A percentile compares a stretch with the other conserved stretches of the same genome.
These are phyloP conservation scores for Lichtheimia ramosa DNA, from an alignment of 371 early-diverging fungal genomes.

Conservation along the genomic window DNA sequence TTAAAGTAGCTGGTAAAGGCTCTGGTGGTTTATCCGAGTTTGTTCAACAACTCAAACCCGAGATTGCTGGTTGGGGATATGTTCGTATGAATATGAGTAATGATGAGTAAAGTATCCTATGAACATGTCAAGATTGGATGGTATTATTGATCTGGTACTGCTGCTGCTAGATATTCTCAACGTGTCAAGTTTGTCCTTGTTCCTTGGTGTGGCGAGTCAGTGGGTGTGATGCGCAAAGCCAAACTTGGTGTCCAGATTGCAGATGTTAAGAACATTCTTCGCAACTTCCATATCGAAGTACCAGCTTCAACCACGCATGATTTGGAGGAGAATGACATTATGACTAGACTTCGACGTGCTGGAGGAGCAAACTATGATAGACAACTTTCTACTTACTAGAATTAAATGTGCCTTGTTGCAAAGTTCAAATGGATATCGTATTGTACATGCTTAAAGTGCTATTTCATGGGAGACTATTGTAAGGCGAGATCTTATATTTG, in stretches of 20 bases:
- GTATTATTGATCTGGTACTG: not conserved
- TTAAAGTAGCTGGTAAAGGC: conserved; percentile 54
- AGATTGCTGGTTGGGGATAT: conserved; percentile 82
- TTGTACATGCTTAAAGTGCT: too few relatives aligned
- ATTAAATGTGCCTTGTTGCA: too few relatives aligned
- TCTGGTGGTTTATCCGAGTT: conserved; percentile 75
- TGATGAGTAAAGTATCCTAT: conserved; percentile 69
- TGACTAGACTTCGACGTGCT: conserved; percentile 61
- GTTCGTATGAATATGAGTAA: conserved; percentile 78
- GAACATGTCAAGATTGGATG: too few relatives aligned
- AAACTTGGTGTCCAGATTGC: conserved; percentile 80
- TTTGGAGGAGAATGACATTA: conserved; percentile 51
- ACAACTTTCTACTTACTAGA: conserved; percentile 48
- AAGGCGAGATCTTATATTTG: too few relatives aligned
- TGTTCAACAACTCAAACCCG: conserved; percentile 55
- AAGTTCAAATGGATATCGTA: too few relatives aligned
- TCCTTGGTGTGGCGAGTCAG: conserved; percentile 79
- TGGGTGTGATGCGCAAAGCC: conserved; percentile 87
- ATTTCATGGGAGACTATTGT: too few relatives aligned
- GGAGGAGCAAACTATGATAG: conserved; percentile 75
- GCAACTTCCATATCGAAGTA: conserved; percentile 74
- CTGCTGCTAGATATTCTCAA: conserved; percentile 39
- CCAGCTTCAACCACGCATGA: conserved; percentile 58
- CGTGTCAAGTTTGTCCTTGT: conserved; percentile 74
- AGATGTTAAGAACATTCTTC: conserved; percentile 75